Evolutionary conservation across 768 basidiomycete genomes (phyloP).

Genomic region (Tricholomella constricta): DNA sequence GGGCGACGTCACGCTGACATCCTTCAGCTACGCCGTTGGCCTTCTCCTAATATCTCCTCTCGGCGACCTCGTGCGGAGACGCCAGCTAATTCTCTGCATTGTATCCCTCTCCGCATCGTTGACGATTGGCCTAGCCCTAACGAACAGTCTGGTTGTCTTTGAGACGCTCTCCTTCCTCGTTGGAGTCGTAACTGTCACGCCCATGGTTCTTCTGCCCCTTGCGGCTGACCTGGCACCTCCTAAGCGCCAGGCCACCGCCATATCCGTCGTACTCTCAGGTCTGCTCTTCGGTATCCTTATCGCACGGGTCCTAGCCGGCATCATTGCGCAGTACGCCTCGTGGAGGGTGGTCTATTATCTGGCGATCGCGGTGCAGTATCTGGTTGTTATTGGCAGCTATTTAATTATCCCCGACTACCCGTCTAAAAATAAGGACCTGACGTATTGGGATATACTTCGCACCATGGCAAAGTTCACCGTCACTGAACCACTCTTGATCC

Average conservation of each 20-base stretch:
- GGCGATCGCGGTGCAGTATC: constrained; percentile 67
- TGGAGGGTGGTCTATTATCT: constrained; percentile 82
- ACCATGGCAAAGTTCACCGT: constrained; percentile 78
- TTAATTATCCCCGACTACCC: constrained; percentile 84
- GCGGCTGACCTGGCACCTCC: constrained; percentile 84
- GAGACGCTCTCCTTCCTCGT: constrained; percentile 71
- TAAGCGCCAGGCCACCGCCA: constrained; percentile 67
- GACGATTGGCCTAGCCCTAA: constrained; percentile 72
- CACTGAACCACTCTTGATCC: constrained; percentile 80
- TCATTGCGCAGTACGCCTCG: constrained; percentile 69
- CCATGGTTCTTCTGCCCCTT: constrained; percentile 75
- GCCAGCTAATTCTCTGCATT: constrained; percentile 69
- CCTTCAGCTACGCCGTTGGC: constrained; percentile 65
- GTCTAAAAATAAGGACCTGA: constrained; percentile 64
- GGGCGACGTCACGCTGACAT: not conserved
- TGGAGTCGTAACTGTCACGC: constrained; percentile 70
- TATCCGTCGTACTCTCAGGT: constrained; percentile 71
- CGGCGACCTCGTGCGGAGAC: constrained; percentile 81
- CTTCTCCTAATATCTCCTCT: constrained; percentile 77
- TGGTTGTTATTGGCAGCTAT: constrained; percentile 62
- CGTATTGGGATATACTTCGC: constrained; percentile 70
- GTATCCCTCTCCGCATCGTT: constrained; percentile 55
- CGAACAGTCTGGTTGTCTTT: constrained; percentile 58
- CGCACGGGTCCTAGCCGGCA: constrained; percentile 73
- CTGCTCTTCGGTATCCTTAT: constrained; percentile 73